Evolutionary conservation across 495 filamentous ascomycete species (phyloP).

Genomic region (Jackrogersella minutella): DNA sequence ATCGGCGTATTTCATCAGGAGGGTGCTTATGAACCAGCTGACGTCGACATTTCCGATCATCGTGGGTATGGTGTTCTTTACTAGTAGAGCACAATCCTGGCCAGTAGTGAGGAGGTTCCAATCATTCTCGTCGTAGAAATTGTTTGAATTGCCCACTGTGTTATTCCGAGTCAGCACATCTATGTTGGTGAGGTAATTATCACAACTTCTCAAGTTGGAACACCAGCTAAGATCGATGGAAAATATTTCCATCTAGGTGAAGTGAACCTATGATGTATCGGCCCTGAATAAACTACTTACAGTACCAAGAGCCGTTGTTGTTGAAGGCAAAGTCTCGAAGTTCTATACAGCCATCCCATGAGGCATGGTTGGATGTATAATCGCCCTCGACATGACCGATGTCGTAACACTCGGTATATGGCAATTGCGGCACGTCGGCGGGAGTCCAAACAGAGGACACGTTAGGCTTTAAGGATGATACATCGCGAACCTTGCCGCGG

Average conservation of each 20-base stretch:
- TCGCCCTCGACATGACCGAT: neutral
- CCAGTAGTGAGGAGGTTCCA: neutral
- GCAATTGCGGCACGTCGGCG: neutral
- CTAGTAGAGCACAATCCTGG: conserved; percentile 14
- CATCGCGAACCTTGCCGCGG: neutral
- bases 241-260: no score
- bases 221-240: no score
- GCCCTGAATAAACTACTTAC: neutral
- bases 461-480: neutral
- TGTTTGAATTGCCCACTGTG: neutral
- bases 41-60: conserved; percentile 27
- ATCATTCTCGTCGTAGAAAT: neutral
- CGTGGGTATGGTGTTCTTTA: conserved; percentile 20
- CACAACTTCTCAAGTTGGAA: neutral
- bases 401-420: no score
- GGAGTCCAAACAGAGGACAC: neutral
- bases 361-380: neutral
- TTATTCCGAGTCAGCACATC: neutral
- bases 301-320: conserved; percentile 23
- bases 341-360: conserved; percentile 15
- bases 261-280: no score
- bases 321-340: conserved; percentile 6
- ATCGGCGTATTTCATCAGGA: neutral
- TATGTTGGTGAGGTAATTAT: neutral
- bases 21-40: conserved; percentile 1